Evolutionary conservation across 345 rosid genomes (phyloP), one percentile per base, ranked within the genome.

Genomic region (Lagerstroemia speciosa): DNA sequence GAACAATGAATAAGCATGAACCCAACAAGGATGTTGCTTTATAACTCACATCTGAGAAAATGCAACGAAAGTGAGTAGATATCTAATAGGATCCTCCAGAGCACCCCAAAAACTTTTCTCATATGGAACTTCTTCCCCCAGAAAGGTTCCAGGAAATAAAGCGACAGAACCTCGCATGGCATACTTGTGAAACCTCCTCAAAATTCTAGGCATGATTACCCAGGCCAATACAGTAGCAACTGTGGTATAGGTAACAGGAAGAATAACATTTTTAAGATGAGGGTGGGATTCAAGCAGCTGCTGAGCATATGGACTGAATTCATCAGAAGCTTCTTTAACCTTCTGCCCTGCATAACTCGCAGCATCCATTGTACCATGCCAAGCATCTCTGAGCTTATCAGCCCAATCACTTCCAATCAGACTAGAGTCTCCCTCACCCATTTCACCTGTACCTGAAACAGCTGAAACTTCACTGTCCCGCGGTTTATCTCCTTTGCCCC

Each of bases 91-190:
- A 77, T 87, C 95, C 82, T 93, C 98, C 69, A 91, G 78, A 77
- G 98, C 94, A 67, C 94, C 85, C 96, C 87, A 93, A 29, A 89
- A 78, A 70, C 96, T 89, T 78, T 82, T 83, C 79, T 93, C 95
- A 60, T 91, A 91, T 0, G 96, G 87, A 77, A 85, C 73, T 69
- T 79, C 79, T 29, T 78, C 86, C 31, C 36, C 65, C 2, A 75
- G 67, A 27, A 80, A 66, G 61, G 79, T 71, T 66, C 72, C 78
- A 10, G 87, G 76, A 16, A 84, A 83, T 76, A 87, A 71, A 73
- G 84, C 78, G 71, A 80, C 83, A 1, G 86, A 84, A 36, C 86
- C 84, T 73, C 74, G 84, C 63, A 61, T 65, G 2, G 88, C 77
- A 55, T 89, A 93, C 46, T 75, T 82, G 68, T 93, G 94, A 79